Evolutionary conservation across 1,139 yeast genomes (phyloP).

Genomic region (Debaryomyces singareniensis): DNA sequence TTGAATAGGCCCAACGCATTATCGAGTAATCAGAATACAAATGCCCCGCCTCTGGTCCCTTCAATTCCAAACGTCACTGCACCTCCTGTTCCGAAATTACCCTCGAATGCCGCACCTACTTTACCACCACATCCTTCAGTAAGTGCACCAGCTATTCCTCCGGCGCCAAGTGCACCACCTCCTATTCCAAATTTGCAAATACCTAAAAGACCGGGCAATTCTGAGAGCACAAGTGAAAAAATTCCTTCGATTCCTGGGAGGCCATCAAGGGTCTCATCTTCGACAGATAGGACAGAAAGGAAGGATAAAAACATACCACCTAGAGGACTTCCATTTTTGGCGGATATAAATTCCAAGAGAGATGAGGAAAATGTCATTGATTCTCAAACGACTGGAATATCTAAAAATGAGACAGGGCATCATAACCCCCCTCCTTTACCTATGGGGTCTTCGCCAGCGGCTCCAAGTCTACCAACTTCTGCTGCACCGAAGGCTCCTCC

Average conservation of each 20-base stretch:
- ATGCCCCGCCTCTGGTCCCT: conserved; percentile 11
- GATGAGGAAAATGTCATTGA: conserved; percentile 59
- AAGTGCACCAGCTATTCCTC: conserved; percentile 12
- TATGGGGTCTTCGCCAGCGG: conserved; percentile 10
- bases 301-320: conserved; percentile 15
- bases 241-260: conserved; percentile 7
- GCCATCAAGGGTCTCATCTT: conserved; percentile 7
- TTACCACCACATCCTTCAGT: conserved; percentile 14
- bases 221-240: conserved; percentile 9
- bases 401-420: neutral
- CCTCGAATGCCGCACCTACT: conserved; percentile 10
- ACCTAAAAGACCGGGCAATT: conserved; percentile 17
- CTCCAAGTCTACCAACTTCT: conserved; percentile 10
- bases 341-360: conserved; percentile 50
- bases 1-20: conserved; percentile 4
- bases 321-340: conserved; percentile 41
- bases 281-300: conserved; percentile 17
- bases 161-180: conserved; percentile 15
- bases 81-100: conserved; percentile 5
- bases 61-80: conserved; percentile 3
- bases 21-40: conserved; percentile 5
- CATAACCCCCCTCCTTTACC: no score
- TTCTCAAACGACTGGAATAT: conserved; percentile 8
- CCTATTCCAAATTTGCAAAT: no score
- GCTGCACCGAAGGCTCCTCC: conserved; percentile 13